These are phyloP conservation scores for Pyrenula massariospora DNA, from an alignment of 495 filamentous ascomycete species.

Conservation along the genomic window DNA sequence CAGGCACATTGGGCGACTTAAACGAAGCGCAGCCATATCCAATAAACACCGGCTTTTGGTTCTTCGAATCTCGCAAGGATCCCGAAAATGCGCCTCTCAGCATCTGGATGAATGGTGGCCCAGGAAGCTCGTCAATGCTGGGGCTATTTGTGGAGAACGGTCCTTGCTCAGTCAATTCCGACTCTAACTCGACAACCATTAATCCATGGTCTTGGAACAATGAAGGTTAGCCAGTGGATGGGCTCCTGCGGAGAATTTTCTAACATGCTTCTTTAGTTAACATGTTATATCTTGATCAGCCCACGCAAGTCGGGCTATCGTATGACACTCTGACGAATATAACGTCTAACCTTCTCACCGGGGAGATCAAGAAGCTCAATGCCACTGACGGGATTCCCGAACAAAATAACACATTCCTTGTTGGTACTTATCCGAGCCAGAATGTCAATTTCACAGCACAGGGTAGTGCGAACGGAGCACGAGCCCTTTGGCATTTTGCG, in stretches of 20 bases:
- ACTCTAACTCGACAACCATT: constrained; percentile 24
- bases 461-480: constrained; percentile 38
- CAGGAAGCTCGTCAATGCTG: constrained; percentile 27
- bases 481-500: constrained; percentile 45
- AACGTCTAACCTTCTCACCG: constrained; percentile 32
- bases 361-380: constrained; percentile 23
- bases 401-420: constrained; percentile 47
- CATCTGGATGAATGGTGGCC: constrained; percentile 43
- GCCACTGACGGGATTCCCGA: constrained; percentile 28
- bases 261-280: constrained; percentile 6
- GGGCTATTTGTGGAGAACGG: constrained; percentile 25
- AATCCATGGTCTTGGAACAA: constrained; percentile 35
- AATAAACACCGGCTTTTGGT: constrained; percentile 40
- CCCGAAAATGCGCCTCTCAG: constrained; percentile 37
- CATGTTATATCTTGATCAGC: constrained; percentile 37
- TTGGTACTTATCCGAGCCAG: constrained; percentile 47
- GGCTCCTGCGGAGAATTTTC: too few species aligned
- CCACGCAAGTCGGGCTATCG: constrained; percentile 29
- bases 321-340: constrained; percentile 26
- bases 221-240: constrained; percentile 14
- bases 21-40: constrained; percentile 21
- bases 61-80: constrained; percentile 36
- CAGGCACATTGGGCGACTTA: constrained; percentile 22
- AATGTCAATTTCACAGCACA: constrained; percentile 33
- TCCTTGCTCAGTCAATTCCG: constrained; percentile 29